phyloP scores from a whole-genome alignment of 805 yeast genomes.

The Candida arabinofermentans region DNA sequence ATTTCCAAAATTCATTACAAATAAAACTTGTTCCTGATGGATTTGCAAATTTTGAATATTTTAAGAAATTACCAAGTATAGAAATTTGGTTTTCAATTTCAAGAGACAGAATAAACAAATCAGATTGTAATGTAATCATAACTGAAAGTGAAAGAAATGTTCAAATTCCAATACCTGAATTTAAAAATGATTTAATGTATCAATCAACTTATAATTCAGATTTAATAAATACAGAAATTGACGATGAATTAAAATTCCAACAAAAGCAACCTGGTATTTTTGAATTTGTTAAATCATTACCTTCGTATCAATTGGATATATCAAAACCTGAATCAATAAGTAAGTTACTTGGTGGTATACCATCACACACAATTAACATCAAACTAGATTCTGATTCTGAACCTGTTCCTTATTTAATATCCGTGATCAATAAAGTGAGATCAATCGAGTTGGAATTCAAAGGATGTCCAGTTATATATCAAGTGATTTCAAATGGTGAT shows the following conservation, averaged over 20 bases:
- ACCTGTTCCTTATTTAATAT: conserved; percentile 18
- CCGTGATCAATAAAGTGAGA: conserved; percentile 21
- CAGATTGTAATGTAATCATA: conserved; percentile 22
- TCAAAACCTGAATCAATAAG: conserved; percentile 14
- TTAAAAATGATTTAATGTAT: conserved; percentile 27
- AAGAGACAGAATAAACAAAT: conserved; percentile 16
- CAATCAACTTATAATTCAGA: conserved; percentile 28
- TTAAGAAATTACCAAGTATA: conserved; percentile 25
- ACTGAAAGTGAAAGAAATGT: conserved; percentile 27
- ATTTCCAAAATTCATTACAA: conserved; percentile 26
- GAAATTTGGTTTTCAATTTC: conserved; percentile 30
- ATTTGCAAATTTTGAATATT: conserved; percentile 18
- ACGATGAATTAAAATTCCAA: conserved; percentile 9
- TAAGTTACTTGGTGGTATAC: conserved; percentile 13
- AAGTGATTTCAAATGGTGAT: conserved; percentile 24
- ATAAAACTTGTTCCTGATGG: conserved; percentile 32
- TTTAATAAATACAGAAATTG: conserved; percentile 15
- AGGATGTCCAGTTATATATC: conserved; percentile 23
- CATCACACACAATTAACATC: conserved; percentile 13
- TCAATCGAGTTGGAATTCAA: conserved; percentile 28
- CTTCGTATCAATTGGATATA: conserved; percentile 19
- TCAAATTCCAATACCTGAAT: conserved; percentile 23
- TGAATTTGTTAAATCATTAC: conserved; percentile 19
- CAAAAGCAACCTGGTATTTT: conserved; percentile 19
- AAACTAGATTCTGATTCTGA: conserved; percentile 4